These are phyloP conservation scores for Ceratobasidium sp. DNA, from an alignment of 1,284 basidiomycete species.

Conservation along the genomic window DNA sequence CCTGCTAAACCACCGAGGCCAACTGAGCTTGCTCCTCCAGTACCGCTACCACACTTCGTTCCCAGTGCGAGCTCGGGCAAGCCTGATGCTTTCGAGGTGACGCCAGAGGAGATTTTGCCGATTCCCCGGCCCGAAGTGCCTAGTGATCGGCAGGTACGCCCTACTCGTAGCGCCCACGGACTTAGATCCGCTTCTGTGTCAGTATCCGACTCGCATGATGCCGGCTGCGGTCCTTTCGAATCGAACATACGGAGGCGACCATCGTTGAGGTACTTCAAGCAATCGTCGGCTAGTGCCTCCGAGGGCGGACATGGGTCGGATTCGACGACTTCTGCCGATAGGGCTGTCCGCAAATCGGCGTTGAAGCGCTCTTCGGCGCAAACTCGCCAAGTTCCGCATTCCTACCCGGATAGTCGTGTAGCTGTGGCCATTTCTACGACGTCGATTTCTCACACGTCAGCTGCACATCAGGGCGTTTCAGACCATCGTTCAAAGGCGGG, in stretches of 20 bases:
- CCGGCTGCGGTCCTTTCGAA: neutral
- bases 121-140: neutral
- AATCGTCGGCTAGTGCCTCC: neutral
- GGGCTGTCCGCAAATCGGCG: slow-evolving; percentile 9
- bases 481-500: neutral
- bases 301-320: slow-evolving; percentile 1
- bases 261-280: neutral
- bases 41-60: neutral
- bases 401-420: neutral
- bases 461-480: neutral
- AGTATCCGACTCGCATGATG: neutral
- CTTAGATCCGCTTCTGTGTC: neutral
- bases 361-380: slow-evolving; percentile 7
- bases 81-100: neutral
- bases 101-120: neutral
- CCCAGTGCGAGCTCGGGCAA: neutral
- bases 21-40: neutral
- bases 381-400: neutral
- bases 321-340: neutral
- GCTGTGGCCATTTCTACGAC: neutral
- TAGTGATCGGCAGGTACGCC: slow-evolving; percentile 1
- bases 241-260: neutral
- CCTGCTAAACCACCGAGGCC: slow-evolving; percentile 7
- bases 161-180: neutral
- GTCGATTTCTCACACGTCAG: neutral